Base-by-base conservation (phyloP, 768 basidiomycete species). In the Tricholoma sp. region DNA sequence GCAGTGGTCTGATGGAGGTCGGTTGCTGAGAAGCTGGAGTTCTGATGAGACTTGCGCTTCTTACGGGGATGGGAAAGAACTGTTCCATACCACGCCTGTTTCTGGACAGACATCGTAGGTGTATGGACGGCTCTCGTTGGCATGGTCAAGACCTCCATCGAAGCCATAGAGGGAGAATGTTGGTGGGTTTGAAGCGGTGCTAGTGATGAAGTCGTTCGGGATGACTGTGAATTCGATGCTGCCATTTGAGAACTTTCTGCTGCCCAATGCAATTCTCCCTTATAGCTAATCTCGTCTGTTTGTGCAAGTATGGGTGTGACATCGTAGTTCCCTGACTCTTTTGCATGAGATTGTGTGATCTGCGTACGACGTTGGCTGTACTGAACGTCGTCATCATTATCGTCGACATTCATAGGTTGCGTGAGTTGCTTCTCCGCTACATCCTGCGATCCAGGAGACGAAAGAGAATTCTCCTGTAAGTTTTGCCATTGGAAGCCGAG, bases 401-500 rank as follows among this genome's bases (percentile, higher is more conserved):
- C 56, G 12, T 68, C 67, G 4, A 59, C 32, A 10, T 65, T 65
- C 43, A 68, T 55, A 32, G 67, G 71, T 63, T 80, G 79, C 0
- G 80, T 81, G 31, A 83, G 70, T n/a, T 81, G 77, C 29, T 70
- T 69, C 59, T 80, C 78, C 19, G 83, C 80, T 10, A 67, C 75
- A 34, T 69, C 70, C 55, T 75, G 73, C 6, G 79, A 80, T 34
- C 62, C 68, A 14, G 62, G 63, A 16, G 75, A 75, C 24, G 72
- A 67, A 16, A 61, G 46, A 24, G 74, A 69, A 21, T 50, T 57
- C 4, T 32, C 47, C 29, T 50, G 47, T 31, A 27, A 50, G n/a
- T 29, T 4, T 31, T 18, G 27, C 16, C 27, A 50, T 4, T 31
- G 47, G 9, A 27, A 50, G 18, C 47, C 31, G 27, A 29, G 47